Percentiles rank a stretch among this genome's conserved stretches.
These are phyloP conservation scores for Fusarium sp. DNA, from an alignment of 2,329 filamentous ascomycete genomes.

Conservation along the genomic window DNA sequence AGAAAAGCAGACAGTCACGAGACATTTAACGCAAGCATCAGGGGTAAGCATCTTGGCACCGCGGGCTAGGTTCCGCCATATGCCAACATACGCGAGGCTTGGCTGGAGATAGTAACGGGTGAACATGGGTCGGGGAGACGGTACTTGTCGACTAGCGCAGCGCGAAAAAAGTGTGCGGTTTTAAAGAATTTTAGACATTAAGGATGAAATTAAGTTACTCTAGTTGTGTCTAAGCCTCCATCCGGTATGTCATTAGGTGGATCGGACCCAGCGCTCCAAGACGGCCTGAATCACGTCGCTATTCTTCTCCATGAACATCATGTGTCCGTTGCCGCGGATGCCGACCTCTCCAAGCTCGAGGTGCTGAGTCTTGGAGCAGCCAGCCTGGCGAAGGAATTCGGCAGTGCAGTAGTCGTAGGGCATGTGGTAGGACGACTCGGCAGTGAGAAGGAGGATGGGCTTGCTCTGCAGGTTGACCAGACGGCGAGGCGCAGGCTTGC, in stretches of 20 bases:
- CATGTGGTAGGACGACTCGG: conserved; percentile 35
- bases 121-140: not conserved
- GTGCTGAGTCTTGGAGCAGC: conserved; percentile 32
- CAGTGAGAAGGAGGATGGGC: conserved; percentile 38
- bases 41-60: not conserved
- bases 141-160: not conserved
- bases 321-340: conserved; percentile 40
- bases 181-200: not conserved
- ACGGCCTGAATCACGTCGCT: conserved; percentile 32
- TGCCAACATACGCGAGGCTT: not conserved
- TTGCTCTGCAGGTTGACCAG: conserved; percentile 51
- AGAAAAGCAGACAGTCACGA: not conserved
- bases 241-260: not conserved
- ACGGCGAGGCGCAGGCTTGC: conserved; percentile 22
- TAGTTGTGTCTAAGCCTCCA: not conserved
- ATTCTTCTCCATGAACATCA: conserved; percentile 44
- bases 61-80: not conserved
- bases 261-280: conserved; percentile 29
- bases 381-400: conserved; percentile 38
- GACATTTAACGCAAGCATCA: not conserved
- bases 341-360: conserved; percentile 35
- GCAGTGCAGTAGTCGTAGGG: conserved; percentile 40
- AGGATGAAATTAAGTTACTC: not conserved
- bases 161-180: not conserved
- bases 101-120: not conserved